Base-by-base conservation (phyloP, 805 yeast genomes). In the Zygoascus tannicola region DNA sequence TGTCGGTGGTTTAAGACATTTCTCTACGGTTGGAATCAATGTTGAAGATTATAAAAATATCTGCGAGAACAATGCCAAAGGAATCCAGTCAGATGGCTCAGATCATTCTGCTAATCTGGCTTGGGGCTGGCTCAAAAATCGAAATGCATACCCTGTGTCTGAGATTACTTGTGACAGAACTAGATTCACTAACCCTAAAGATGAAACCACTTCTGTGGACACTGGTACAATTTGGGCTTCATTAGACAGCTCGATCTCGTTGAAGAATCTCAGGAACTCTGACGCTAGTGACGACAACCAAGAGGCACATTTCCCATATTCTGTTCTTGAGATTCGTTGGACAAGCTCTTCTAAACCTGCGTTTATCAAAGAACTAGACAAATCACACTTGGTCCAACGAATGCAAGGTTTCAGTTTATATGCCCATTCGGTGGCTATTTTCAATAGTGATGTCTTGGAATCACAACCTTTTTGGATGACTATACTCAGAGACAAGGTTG, bases 271-370 rank as follows among this genome's bases (percentile, higher is more conserved):
- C 41, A 19, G 40, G 18, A 10, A 43, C 32, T 16, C 36, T 7
- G 16, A 34, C 42, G 32, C 36, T n/a, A 20, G 18, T 26, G 23
- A 30, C 21, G 37, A 35, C 12, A 14, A 35, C 3, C 41, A 50
- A 5, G 38, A 41, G 0, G 39, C 52, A 0, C 3, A 22, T 1
- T 74, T 76, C 52, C 79, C 80, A 2, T 71, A 73, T 52, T 67
- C 76, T 0, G 63, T 74, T 0, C 57, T 78, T 23, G 74, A 72
- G 44, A 56, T 78, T 19, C 58, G 73, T 18, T 74, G 74, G 63
- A 67, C 66, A 30, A 64, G 65, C 5, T 46, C 41, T 10, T 32
- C 50, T 14, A 51, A 57, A 38, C 75, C 74, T 0, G 40, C 50
- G 1, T 58, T 66, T 53, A 52, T 78, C 5, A 54, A 54, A 34